Evolutionary conservation across 352 stramenopile species (phyloP).

Genomic region (Globisporangium nodosum): DNA sequence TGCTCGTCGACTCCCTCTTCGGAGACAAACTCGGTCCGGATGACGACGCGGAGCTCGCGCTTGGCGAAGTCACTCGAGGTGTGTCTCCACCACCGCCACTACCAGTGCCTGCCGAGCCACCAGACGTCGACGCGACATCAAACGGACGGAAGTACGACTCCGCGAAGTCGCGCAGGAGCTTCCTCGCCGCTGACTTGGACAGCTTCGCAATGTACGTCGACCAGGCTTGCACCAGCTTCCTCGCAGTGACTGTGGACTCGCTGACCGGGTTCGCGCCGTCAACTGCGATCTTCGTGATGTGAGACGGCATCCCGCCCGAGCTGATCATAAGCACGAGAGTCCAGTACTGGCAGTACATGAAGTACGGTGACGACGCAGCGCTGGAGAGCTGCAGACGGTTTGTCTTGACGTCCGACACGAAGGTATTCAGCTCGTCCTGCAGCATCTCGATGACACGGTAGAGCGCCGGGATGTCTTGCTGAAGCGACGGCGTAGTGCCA

Average conservation of each 20-base stretch:
- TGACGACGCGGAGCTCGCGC: conserved; percentile 2
- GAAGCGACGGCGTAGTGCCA: conserved; percentile 27
- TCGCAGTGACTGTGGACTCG: conserved; percentile 17
- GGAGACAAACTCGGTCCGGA: conserved; percentile 7
- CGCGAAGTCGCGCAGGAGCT: conserved; percentile 57
- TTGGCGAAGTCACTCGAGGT: background rate
- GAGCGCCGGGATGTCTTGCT: conserved; percentile 59
- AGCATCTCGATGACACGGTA: conserved; percentile 55
- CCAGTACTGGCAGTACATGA: conserved; percentile 76
- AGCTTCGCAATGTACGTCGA: conserved; percentile 47
- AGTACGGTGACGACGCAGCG: conserved; percentile 22
- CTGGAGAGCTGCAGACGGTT: conserved; percentile 46
- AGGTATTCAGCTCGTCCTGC: conserved; percentile 40
- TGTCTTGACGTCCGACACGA: conserved; percentile 63
- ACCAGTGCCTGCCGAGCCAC: background rate
- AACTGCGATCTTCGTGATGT: conserved; percentile 51
- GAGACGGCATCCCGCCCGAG: conserved; percentile 42
- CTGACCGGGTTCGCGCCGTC: conserved; percentile 23
- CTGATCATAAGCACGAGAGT: conserved; percentile 49
- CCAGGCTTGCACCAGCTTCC: conserved; percentile 58
- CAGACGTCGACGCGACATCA: conserved; percentile 10
- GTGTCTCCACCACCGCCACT: background rate
- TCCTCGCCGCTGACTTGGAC: conserved; percentile 38
- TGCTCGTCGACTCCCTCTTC: conserved; percentile 10
- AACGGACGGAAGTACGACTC: conserved; percentile 58